Conservation (phyloP, 1,139 yeast genomes). For the Hanseniaspora gamundiae region DNA sequence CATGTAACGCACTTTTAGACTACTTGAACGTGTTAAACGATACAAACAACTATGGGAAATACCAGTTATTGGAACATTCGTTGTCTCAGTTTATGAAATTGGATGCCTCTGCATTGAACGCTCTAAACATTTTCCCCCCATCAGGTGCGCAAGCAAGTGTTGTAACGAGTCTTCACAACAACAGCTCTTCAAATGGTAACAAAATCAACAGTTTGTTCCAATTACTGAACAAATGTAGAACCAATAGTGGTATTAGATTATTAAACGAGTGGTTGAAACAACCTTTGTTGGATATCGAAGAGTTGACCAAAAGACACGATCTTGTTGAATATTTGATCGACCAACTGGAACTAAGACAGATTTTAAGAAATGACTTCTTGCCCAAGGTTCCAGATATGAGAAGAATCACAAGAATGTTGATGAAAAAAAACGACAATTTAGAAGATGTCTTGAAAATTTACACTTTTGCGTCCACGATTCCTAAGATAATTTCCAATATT, state of each 20-base stretch:
- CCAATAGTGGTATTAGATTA: slow-evolving; percentile 73
- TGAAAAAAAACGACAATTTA: slow-evolving; percentile 28
- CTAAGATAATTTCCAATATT: slow-evolving; percentile 48
- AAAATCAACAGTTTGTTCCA: slow-evolving; percentile 65
- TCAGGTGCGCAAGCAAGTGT: slow-evolving; percentile 14
- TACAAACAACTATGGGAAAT: slow-evolving; percentile 40
- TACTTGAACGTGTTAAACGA: slow-evolving; percentile 55
- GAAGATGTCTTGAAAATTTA: slow-evolving; percentile 90
- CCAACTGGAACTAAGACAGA: slow-evolving; percentile 53
- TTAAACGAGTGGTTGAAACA: slow-evolving; percentile 93
- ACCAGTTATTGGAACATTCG: slow-evolving; percentile 51
- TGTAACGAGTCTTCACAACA: slow-evolving; percentile 13
- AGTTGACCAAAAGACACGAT: slow-evolving; percentile 55
- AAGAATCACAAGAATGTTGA: slow-evolving; percentile 57
- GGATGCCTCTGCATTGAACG: slow-evolving; percentile 81
- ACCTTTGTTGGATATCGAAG: slow-evolving; percentile 56
- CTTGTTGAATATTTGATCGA: slow-evolving; percentile 64
- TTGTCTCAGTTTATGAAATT: slow-evolving; percentile 72
- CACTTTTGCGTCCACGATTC: slow-evolving; percentile 61
- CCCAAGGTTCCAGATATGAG: slow-evolving; percentile 73
- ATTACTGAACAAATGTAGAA: slow-evolving; percentile 74
- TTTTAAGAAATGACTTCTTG: slow-evolving; percentile 55
- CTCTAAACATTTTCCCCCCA: slow-evolving; percentile 71
- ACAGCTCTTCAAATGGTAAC: slow-evolving; percentile 31
- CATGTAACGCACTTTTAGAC: slow-evolving; percentile 21